Evolutionary conservation across 208 protist species (phyloP).

Genomic region (Trypanosoma caninum): DNA sequence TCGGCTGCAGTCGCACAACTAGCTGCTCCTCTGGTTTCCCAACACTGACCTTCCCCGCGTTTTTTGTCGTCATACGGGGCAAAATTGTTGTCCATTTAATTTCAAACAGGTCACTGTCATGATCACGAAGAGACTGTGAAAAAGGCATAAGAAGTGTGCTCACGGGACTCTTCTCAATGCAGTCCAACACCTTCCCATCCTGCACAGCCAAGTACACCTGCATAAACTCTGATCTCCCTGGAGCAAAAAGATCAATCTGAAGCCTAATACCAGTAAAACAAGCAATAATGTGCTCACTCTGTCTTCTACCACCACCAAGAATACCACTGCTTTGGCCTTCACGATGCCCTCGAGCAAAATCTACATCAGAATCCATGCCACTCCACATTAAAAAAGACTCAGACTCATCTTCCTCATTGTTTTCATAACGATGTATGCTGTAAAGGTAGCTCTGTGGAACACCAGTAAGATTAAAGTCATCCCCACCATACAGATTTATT

Average conservation of each 20-base stretch:
- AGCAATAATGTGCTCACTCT: constrained; percentile 48
- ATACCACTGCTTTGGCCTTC: constrained; percentile 23
- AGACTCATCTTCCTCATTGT: neutral
- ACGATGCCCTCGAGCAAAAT: neutral
- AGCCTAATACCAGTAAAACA: constrained; percentile 41
- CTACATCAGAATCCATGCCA: constrained; percentile 16
- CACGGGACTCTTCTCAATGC: constrained; percentile 53
- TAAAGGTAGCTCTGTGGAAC: constrained; percentile 24
- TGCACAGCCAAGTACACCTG: constrained; percentile 42
- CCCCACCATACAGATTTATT: constrained; percentile 47
- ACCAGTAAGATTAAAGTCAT: constrained; percentile 34
- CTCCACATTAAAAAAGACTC: constrained; percentile 7
- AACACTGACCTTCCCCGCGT: constrained; percentile 16
- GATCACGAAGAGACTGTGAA: constrained; percentile 14
- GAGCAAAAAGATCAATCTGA: constrained; percentile 42
- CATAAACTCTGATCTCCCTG: constrained; percentile 35
- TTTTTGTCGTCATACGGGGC: constrained; percentile 15
- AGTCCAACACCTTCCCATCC: constrained; percentile 50
- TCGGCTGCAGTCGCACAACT: constrained; percentile 48
- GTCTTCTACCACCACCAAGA: constrained; percentile 29
- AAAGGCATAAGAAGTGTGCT: constrained; percentile 44
- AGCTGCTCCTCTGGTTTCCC: constrained; percentile 33
- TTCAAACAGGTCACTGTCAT: constrained; percentile 27
- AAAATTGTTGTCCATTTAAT: constrained; percentile 33
- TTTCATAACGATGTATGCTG: constrained; percentile 25